Base-by-base conservation (phyloP, 352 stramenopile genomes). In the Thraustochytrium striatum region DNA sequence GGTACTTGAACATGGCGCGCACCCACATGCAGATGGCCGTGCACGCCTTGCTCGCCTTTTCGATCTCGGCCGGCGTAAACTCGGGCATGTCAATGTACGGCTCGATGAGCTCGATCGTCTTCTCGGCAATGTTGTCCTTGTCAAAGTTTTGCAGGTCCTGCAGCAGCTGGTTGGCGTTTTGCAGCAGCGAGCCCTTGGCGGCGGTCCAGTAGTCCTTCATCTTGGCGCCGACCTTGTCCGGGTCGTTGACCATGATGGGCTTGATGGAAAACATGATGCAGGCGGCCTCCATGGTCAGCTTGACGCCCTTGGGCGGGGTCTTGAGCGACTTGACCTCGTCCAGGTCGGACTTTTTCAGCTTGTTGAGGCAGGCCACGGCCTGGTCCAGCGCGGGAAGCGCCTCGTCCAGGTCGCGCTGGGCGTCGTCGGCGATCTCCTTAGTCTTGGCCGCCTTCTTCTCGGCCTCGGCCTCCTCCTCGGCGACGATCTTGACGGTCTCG, bases 261-360 rank as follows among this genome's bases (percentile, higher is more conserved):
- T 92, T 87, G 0, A 98, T 89, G 35, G 86, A 86, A 90, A 98
- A 96, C 91, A 98, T 96, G 72, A 98, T 93, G 80, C 92, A 98
- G 5, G 97, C 92, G 7, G 92, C 92, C 68, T 97, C 91, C 92
- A 98, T 97, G 36, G 95, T 92, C 1, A 98, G 85, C 78, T 97
- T 97, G n/a, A 98, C 94, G 1, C 90, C 94, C 59, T 94, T 88
- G 25, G 92, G 92, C 0, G 93, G 93, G 69, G 95, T 97, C 83
- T 97, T 97, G 90, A 98, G 96, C 30, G 90, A 92, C 82, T 97
- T 98, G 61, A 98, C 93, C 83, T 98, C 93, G 1, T 92, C 95
- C 80, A 98, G 96, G 57, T 97, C 93, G n/a, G 87, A 86, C 79
- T 97, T 97, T 3, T 90, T 96, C 30, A 98, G 86, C 47, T 91